Base-by-base conservation (phyloP, 2,329 filamentous ascomycete species). In the Claviceps quebecensis region DNA sequence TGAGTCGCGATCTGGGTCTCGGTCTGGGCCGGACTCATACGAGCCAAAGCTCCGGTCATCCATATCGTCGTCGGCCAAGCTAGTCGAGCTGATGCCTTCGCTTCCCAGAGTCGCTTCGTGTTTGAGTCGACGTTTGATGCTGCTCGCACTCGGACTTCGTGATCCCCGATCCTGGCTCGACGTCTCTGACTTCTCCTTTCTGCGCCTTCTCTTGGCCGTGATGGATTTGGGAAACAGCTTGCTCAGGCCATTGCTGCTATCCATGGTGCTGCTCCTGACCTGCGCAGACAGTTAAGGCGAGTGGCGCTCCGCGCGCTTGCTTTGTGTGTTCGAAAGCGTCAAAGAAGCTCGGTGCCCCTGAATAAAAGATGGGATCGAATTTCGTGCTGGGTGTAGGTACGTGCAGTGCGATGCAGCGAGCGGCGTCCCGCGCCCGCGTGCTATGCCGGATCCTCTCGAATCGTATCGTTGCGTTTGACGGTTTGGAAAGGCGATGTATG, bases 191-290 rank as follows among this genome's bases (percentile, higher is more conserved):
- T 69, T 65, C 51, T 73, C 69, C 62, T 70, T 74, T 63, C 69
- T 73, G 52, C 69, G 69, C 47, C 73, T 70, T 46, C 74, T 72
- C 59, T 73, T 76, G 47, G 69, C 68, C 29, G 67, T 65, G 50
- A 80, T 69, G 39, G 70, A 67, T 59, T 74, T 77, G 49, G 76
- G 71, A 38, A 81, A 63, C 34, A 81, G 68, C 64, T 77, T 80
- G 52, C 67, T 70, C 44, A 78, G 63, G 13, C 68, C 66, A 55
- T 62, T 68, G 51, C 54, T 54, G 49, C 49, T 54, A 45, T 55
- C 55, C 55, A 57, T 58, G 49, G 50, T 49, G n/a, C 17, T 40
- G 45, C 11, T 34, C n/a, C n/a, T 47, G n/a, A n/a, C 46, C 14
- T 13, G 17, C 19, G 4, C 34, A n/a, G 38, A 17, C 38, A 5